These are phyloP conservation scores for Staphylotrichum tortipilum DNA, from an alignment of 495 filamentous ascomycete species.

Conservation along the genomic window DNA sequence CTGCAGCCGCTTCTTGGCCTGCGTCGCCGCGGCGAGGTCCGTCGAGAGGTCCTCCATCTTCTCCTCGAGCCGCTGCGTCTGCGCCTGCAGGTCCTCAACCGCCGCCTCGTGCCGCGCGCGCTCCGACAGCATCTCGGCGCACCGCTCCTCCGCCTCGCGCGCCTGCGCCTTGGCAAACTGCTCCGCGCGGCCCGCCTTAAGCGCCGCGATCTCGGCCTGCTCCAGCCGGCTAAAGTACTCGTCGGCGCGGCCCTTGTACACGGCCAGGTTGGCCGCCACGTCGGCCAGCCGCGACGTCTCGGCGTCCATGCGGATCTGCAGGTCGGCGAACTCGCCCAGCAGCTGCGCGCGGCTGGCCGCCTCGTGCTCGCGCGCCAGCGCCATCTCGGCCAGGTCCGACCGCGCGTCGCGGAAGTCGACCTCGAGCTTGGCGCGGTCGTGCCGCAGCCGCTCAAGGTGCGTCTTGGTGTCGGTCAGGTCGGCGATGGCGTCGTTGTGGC, in stretches of 20 bases:
- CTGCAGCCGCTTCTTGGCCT: conserved; percentile 90
- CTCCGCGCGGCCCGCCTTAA: conserved; percentile 86
- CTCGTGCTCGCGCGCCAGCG: conserved; percentile 72
- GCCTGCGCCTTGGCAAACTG: conserved; percentile 87
- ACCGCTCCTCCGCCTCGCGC: conserved; percentile 84
- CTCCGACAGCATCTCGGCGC: conserved; percentile 83
- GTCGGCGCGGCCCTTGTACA: conserved; percentile 90
- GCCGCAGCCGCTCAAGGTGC: conserved; percentile 77
- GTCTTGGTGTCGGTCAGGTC: conserved; percentile 80
- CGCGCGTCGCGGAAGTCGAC: conserved; percentile 81
- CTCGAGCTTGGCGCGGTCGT: conserved; percentile 66
- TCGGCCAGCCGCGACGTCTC: conserved; percentile 81
- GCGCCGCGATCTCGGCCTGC: conserved; percentile 88
- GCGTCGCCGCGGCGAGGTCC: conserved; percentile 75
- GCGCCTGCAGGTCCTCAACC: conserved; percentile 83
- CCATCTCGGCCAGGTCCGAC: conserved; percentile 76
- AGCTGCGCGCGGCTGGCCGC: conserved; percentile 74
- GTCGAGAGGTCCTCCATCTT: conserved; percentile 86
- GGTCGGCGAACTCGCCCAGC: conserved; percentile 83
- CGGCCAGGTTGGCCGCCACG: conserved; percentile 67
- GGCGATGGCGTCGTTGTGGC: conserved; percentile 74
- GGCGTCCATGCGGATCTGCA: conserved; percentile 86
- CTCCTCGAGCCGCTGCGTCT: conserved; percentile 82
- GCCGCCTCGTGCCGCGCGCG: conserved; percentile 80
- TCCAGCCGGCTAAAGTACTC: conserved; percentile 98